Evolutionary conservation across 305 asterid genomes (phyloP).

Genomic region (Nicotiana rustica): DNA sequence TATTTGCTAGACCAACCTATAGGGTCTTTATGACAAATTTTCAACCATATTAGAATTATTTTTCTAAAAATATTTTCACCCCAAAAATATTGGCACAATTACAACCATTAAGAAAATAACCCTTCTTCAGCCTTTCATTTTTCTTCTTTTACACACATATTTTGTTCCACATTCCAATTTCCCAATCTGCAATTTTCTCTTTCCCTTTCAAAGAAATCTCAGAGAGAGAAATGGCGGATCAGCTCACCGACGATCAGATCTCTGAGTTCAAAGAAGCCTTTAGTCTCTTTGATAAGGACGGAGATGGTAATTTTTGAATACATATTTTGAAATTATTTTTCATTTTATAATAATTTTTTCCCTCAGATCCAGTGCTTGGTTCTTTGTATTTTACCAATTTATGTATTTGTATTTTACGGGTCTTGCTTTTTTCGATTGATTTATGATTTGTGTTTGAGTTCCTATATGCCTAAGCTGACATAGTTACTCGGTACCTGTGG

Average conservation of each 20-base stretch:
- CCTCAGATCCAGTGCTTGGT: not conserved
- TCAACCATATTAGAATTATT: not conserved
- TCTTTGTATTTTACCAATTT: not conserved
- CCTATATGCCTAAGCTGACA: too few relatives aligned
- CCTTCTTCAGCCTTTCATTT: constrained; percentile 23
- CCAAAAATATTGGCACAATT: not conserved
- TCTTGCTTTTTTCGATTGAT: not conserved
- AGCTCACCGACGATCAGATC: constrained; percentile 54
- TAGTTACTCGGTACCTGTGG: too few relatives aligned
- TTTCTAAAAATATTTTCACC: constrained; percentile 16
- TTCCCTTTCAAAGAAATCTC: not conserved
- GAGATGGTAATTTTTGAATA: constrained; percentile 43
- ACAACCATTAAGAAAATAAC: constrained; percentile 15
- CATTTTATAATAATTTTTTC: not conserved
- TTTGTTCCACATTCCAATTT: not conserved
- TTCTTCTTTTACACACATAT: not conserved
- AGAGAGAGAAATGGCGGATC: constrained; percentile 46
- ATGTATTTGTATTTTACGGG: not conserved
- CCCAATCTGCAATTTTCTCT: constrained; percentile 28
- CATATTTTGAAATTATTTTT: not conserved
- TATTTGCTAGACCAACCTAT: too few relatives aligned
- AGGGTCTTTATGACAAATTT: too few relatives aligned
- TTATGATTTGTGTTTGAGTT: too few relatives aligned
- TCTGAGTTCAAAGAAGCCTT: constrained; percentile 53
- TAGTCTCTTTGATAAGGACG: constrained; percentile 52